Evolutionary conservation across 139 green algal genomes (phyloP).

Genomic region (Chlamydomonas schloesseri): DNA sequence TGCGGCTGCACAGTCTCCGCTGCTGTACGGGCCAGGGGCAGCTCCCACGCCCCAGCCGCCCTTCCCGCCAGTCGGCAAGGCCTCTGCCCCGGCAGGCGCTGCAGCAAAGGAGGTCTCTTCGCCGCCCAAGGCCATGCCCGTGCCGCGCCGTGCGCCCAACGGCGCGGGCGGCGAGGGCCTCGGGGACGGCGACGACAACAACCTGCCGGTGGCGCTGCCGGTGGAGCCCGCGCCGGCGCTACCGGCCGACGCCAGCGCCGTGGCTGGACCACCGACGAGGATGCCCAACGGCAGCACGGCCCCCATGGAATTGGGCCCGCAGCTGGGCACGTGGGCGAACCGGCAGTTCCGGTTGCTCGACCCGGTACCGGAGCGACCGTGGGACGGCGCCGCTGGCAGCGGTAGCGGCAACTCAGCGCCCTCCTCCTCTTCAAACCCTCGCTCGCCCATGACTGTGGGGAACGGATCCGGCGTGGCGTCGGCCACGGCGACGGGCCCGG

Average conservation of each 20-base stretch:
- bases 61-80: background rate
- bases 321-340: conserved; percentile 58
- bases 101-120: background rate
- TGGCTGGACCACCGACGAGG: background rate
- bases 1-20: too few species aligned
- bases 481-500: background rate
- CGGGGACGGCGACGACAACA: background rate
- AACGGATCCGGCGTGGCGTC: background rate
- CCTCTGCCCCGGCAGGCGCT: too few species aligned
- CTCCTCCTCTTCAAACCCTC: background rate
- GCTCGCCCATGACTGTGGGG: background rate
- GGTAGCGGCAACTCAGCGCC: background rate
- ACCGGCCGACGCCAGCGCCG: background rate
- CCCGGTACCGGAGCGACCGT: conserved; percentile 13
- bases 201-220: background rate
- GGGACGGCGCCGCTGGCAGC: background rate
- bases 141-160: background rate
- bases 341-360: conserved; percentile 52
- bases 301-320: background rate
- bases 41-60: background rate
- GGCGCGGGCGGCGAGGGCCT: too few species aligned
- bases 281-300: background rate
- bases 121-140: conserved; percentile 15
- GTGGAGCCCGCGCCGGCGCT: background rate
- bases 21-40: background rate